Evolutionary conservation across 257 asterid species (phyloP).

Genomic region (Solanum chmielewskii): DNA sequence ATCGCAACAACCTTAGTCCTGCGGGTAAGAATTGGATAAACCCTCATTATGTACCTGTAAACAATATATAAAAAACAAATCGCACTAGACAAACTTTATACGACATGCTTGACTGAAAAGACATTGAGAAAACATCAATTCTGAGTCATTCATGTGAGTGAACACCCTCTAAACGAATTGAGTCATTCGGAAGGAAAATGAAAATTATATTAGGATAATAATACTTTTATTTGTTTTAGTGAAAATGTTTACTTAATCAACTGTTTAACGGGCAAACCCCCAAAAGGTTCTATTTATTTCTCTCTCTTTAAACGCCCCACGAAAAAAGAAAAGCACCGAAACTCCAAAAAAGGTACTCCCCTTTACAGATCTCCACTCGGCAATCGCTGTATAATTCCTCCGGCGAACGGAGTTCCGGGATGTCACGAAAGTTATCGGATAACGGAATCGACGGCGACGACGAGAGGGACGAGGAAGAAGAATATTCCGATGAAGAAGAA

Average conservation of each 20-base stretch:
- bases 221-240: no score
- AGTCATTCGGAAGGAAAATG: no score
- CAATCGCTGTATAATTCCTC: not conserved
- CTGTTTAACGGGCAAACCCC: not conserved
- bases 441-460: constrained; percentile 94
- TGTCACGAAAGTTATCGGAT: constrained; percentile 71
- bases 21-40: no score
- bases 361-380: not conserved
- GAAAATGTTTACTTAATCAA: not conserved
- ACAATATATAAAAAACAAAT: no score
- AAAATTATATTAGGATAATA: no score
- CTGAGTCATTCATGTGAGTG: no score
- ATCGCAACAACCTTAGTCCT: no score
- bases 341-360: not conserved
- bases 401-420: constrained; percentile 2
- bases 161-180: no score
- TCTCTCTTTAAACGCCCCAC: not conserved
- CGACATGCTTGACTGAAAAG: no score
- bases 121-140: no score
- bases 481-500: constrained; percentile 27
- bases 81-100: no score
- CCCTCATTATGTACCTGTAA: no score
- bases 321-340: not conserved
- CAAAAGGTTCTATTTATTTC: not conserved
- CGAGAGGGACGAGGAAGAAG: constrained; percentile 68